Conservation (phyloP, 2,329 filamentous ascomycete genomes). For the Aureobasidium sp. region DNA sequence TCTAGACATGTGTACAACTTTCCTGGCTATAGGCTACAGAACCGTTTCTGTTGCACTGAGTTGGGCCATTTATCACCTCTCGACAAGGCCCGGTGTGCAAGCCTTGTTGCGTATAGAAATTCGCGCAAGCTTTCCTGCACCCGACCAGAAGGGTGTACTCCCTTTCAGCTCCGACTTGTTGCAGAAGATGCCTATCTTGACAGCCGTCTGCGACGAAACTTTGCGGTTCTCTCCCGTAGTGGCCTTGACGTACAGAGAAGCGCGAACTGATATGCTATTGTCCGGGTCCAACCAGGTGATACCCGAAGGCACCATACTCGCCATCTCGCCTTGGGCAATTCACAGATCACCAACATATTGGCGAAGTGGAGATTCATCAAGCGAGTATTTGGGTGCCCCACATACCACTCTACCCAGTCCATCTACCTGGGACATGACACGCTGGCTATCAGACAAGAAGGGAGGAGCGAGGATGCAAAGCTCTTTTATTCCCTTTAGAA, state of each 20-base stretch:
- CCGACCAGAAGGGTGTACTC: background rate
- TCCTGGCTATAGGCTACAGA: background rate
- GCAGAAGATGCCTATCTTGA: background rate
- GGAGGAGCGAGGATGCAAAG: slow-evolving; percentile 12
- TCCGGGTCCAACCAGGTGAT: background rate
- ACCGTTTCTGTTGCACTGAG: background rate
- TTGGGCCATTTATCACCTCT: slow-evolving; percentile 4
- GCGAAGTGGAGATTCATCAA: background rate
- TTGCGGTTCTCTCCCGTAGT: background rate
- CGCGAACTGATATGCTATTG: background rate
- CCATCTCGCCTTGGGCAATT: slow-evolving; percentile 9
- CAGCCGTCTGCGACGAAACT: slow-evolving; percentile 5
- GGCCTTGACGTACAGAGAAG: slow-evolving; percentile 1
- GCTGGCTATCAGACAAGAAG: slow-evolving; percentile 8
- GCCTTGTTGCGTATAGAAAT: slow-evolving; percentile 2
- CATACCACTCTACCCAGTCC: background rate
- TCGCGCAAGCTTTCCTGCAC: background rate
- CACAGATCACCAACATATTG: slow-evolving; percentile 4
- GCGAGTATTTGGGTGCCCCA: background rate
- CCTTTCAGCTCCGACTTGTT: background rate
- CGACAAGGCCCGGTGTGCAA: slow-evolving; percentile 1
- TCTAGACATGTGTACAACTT: background rate
- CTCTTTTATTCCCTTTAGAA: slow-evolving; percentile 9
- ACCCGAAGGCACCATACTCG: background rate
- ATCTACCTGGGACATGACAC: background rate